phyloP scores from a whole-genome alignment of 352 stramenopile species.

The Globisporangium alternatum region DNA sequence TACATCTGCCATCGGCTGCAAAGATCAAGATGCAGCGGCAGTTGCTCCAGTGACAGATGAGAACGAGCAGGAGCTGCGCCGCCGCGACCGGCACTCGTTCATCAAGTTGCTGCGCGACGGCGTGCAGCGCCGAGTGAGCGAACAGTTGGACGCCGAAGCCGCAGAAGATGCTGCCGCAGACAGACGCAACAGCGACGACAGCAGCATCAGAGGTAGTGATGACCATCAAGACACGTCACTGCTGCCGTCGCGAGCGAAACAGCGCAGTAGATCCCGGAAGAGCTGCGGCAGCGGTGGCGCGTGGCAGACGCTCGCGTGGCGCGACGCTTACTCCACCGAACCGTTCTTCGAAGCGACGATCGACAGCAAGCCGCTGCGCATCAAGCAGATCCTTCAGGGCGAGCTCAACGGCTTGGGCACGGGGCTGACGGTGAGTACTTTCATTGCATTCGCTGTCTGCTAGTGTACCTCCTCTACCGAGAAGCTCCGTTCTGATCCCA shows the following conservation, averaged over 20 bases:
- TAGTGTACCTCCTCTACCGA: background rate
- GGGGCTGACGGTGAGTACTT: slow-evolving; percentile 45
- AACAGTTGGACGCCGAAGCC: slow-evolving; percentile 22
- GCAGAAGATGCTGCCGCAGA: background rate
- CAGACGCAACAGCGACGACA: background rate
- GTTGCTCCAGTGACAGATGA: background rate
- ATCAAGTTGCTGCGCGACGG: slow-evolving; percentile 60
- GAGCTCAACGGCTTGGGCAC: slow-evolving; percentile 82
- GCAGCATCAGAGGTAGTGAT: background rate
- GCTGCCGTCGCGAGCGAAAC: background rate
- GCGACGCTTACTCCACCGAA: slow-evolving; percentile 64
- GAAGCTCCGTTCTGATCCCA: background rate
- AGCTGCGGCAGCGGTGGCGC: background rate
- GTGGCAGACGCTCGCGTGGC: slow-evolving; percentile 77
- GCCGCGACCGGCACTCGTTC: slow-evolving; percentile 30
- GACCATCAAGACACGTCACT: background rate
- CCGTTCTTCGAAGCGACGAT: slow-evolving; percentile 62
- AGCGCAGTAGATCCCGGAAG: background rate
- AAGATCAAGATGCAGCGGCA: background rate
- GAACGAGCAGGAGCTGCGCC: background rate
- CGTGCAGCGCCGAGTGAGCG: slow-evolving; percentile 48
- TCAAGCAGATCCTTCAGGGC: slow-evolving; percentile 76
- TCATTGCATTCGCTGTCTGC: background rate
- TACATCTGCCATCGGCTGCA: background rate
- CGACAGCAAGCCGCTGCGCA: slow-evolving; percentile 34